These are phyloP conservation scores for Aspergillus panamensis DNA, from an alignment of 495 filamentous ascomycete genomes.

Conservation along the genomic window DNA sequence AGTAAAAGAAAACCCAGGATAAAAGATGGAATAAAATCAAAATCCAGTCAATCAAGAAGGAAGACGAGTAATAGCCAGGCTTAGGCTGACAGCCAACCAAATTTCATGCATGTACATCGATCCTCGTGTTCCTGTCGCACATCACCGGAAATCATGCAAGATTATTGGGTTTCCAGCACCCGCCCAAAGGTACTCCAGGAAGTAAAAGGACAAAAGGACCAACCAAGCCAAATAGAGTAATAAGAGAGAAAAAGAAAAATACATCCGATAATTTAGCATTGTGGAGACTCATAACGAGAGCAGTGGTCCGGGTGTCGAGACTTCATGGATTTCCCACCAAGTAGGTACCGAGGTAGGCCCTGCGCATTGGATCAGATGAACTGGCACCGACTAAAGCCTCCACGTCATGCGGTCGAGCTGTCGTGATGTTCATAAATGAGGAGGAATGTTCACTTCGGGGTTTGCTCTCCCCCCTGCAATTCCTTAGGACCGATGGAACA, in stretches of 20 bases:
- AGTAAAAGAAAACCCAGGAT: neutral
- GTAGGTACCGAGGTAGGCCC: neutral
- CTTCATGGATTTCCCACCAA: slow-evolving; percentile 1
- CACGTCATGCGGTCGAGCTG: slow-evolving; percentile 12
- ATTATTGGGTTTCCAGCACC: slow-evolving; percentile 11
- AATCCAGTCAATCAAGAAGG: neutral
- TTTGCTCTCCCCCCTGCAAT: slow-evolving; percentile 22
- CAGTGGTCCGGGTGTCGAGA: slow-evolving; percentile 8
- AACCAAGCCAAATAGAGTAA: neutral
- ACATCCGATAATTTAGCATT: neutral
- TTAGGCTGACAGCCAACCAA: slow-evolving; percentile 13
- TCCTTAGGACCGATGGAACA: slow-evolving; percentile 59
- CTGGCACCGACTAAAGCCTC: neutral
- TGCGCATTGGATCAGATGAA: slow-evolving; percentile 4
- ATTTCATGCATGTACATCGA: slow-evolving; percentile 16
- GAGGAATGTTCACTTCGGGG: neutral
- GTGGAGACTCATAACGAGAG: slow-evolving; percentile 3
- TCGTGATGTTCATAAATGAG: neutral
- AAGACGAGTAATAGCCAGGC: slow-evolving; percentile 10
- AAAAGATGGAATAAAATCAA: slow-evolving; percentile 4
- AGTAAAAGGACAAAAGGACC: neutral
- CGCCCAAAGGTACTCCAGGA: neutral
- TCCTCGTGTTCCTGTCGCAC: slow-evolving; percentile 20
- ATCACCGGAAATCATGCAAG: slow-evolving; percentile 15
- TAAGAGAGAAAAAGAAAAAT: slow-evolving; percentile 7